Evolutionary conservation across 495 filamentous ascomycete genomes (phyloP).

Genomic region (Pseudevernia furfuracea): DNA sequence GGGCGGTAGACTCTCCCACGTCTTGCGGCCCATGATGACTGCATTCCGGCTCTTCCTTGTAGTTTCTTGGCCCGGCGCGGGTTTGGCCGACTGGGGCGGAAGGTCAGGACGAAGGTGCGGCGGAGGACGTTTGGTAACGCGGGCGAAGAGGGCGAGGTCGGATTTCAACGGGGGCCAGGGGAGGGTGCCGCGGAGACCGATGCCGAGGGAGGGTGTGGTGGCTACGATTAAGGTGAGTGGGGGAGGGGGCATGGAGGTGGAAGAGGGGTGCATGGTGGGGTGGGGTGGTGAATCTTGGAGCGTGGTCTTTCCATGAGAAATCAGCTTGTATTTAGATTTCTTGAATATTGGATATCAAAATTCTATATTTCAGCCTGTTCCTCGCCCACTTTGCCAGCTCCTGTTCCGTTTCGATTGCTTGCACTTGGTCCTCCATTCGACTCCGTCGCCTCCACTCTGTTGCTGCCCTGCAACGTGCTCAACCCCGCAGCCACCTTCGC

Average conservation of each 20-base stretch:
- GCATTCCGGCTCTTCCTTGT: conserved; percentile 47
- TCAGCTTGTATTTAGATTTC: no score
- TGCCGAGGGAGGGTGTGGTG: conserved; percentile 66
- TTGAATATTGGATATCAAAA: background rate
- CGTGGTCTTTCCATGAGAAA: no score
- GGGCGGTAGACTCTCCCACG: conserved; percentile 77
- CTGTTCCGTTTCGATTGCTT: background rate
- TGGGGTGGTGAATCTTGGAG: no score
- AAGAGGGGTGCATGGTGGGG: conserved; percentile 39
- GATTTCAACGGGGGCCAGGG: conserved; percentile 82
- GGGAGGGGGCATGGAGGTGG: conserved; percentile 27
- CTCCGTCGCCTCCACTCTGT: conserved; percentile 23
- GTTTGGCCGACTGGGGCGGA: conserved; percentile 5
- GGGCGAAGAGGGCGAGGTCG: conserved; percentile 92
- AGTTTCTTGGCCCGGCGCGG: background rate
- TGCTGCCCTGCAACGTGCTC: conserved; percentile 25
- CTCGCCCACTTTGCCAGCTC: background rate
- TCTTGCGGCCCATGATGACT: conserved; percentile 95
- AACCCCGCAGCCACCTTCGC: conserved; percentile 42
- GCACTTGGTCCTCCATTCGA: conserved; percentile 3
- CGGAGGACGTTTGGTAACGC: conserved; percentile 67
- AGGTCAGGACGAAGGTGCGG: background rate
- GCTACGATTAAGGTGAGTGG: conserved; percentile 70
- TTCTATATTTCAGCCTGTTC: background rate
- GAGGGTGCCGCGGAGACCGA: conserved; percentile 69